Evolutionary conservation across 1,284 basidiomycete genomes (phyloP).

Genomic region (Sporisorium sorghi): DNA sequence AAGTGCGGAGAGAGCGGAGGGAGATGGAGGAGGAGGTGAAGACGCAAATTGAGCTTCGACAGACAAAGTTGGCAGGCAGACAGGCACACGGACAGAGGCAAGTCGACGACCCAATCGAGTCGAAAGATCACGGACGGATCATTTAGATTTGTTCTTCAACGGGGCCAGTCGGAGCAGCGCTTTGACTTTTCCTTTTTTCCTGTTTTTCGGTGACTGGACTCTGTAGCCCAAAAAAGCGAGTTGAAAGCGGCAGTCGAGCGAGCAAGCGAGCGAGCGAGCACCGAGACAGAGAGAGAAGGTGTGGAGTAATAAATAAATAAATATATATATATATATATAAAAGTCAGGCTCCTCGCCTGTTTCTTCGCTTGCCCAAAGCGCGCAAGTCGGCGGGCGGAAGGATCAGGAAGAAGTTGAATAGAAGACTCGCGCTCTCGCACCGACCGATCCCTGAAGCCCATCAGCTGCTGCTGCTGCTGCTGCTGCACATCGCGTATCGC

Average conservation of each 20-base stretch:
- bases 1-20: conserved; percentile 9
- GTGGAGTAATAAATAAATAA: too few relatives aligned
- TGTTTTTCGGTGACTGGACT: conserved; percentile 4
- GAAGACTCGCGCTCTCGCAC: conserved; percentile 7
- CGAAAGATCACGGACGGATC: conserved; percentile 10
- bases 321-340: too few relatives aligned
- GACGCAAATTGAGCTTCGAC: background rate
- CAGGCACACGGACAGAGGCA: conserved; percentile 1
- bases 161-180: conserved; percentile 16
- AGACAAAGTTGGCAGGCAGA: background rate
- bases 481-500: conserved; percentile 1
- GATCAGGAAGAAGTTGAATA: conserved; percentile 13
- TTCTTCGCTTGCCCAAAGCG: conserved; percentile 19
- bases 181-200: conserved; percentile 3
- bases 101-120: conserved; percentile 5
- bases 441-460: background rate
- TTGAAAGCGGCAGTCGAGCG: conserved; percentile 16
- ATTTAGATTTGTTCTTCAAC: conserved; percentile 7
- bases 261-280: conserved; percentile 9
- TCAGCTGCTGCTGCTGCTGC: background rate
- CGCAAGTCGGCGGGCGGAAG: conserved; percentile 10
- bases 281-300: background rate
- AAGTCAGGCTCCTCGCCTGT: too few relatives aligned
- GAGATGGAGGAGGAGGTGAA: conserved; percentile 23
- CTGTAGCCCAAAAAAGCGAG: background rate